These are phyloP conservation scores for Anaeromyces robustus DNA, from an alignment of 192 early-diverging fungal genomes.

Conservation along the genomic window DNA sequence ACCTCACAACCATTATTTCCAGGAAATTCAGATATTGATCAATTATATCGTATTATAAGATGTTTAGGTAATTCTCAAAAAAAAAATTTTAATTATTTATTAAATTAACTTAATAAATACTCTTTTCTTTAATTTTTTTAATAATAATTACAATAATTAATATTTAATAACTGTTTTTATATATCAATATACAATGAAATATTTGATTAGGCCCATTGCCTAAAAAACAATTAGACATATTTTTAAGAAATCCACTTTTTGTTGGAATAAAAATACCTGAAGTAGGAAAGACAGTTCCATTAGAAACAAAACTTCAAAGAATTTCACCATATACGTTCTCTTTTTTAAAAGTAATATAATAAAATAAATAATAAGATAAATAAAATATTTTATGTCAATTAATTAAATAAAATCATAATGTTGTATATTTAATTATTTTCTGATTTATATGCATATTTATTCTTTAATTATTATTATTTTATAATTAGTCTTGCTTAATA, in stretches of 20 bases:
- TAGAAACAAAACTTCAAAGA: conserved; percentile 30
- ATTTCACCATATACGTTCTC: conserved; percentile 32
- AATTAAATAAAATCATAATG: no score
- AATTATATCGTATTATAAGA: conserved; percentile 47
- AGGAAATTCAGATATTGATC: conserved; percentile 48
- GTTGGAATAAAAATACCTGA: conserved; percentile 41
- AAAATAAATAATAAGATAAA: background rate
- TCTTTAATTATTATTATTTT: no score
- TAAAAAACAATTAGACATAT: conserved; percentile 41
- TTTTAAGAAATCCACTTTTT: conserved; percentile 41
- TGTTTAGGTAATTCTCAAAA: conserved; percentile 35
- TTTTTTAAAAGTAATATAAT: conserved; percentile 25
- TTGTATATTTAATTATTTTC: no score
- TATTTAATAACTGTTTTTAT: background rate
- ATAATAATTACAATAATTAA: background rate
- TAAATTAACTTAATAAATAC: no score
- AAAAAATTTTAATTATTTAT: no score
- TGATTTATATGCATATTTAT: no score
- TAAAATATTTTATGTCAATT: no score
- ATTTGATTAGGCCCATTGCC: conserved; percentile 23
- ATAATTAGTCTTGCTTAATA: conserved; percentile 27
- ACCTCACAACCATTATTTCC: conserved; percentile 50
- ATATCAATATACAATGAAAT: background rate
- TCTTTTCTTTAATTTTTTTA: no score
- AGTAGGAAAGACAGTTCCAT: conserved; percentile 31